A percentile compares a stretch with the other conserved stretches of the same genome.
These are phyloP conservation scores for Didymella keratinophila DNA, from an alignment of 2,329 filamentous ascomycete genomes.

Conservation along the genomic window DNA sequence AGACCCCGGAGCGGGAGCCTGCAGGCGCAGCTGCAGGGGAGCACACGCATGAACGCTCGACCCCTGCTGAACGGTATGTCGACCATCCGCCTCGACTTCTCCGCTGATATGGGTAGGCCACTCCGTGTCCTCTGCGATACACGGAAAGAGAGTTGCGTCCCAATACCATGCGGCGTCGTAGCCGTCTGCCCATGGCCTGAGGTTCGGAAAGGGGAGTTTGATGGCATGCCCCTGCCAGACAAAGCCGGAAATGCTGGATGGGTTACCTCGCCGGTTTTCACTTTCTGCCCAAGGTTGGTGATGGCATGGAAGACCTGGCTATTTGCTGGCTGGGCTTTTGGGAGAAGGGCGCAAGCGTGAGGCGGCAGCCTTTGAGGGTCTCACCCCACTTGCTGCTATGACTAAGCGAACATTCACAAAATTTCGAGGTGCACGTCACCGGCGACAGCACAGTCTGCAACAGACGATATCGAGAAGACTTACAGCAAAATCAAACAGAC, in stretches of 20 bases:
- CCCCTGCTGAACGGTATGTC: slow-evolving; percentile 14
- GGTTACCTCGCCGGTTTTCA: slow-evolving; percentile 19
- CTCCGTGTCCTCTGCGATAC: background rate
- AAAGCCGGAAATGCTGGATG: background rate
- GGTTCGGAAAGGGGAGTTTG: slow-evolving; percentile 2
- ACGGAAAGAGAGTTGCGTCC: background rate
- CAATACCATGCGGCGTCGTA: background rate
- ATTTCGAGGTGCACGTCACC: slow-evolving; percentile 21
- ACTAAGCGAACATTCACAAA: slow-evolving; percentile 36
- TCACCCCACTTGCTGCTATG: slow-evolving; percentile 27
- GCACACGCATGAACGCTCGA: slow-evolving; percentile 11
- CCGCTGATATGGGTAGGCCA: background rate
- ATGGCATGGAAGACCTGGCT: slow-evolving; percentile 15
- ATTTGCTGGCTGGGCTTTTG: background rate
- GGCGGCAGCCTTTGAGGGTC: slow-evolving; percentile 4
- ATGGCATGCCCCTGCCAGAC: slow-evolving; percentile 1
- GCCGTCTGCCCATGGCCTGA: slow-evolving; percentile 2
- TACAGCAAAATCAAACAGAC: background rate
- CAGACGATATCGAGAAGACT: background rate
- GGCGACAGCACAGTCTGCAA: background rate
- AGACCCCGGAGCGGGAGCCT: slow-evolving; percentile 8
- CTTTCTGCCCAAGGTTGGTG: background rate
- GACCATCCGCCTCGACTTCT: background rate
- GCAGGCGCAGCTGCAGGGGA: slow-evolving; percentile 17
- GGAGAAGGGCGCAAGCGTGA: slow-evolving; percentile 6